These are phyloP conservation scores for Akanthomyces muscarius DNA, from an alignment of 2,329 filamentous ascomycete genomes.

Conservation along the genomic window DNA sequence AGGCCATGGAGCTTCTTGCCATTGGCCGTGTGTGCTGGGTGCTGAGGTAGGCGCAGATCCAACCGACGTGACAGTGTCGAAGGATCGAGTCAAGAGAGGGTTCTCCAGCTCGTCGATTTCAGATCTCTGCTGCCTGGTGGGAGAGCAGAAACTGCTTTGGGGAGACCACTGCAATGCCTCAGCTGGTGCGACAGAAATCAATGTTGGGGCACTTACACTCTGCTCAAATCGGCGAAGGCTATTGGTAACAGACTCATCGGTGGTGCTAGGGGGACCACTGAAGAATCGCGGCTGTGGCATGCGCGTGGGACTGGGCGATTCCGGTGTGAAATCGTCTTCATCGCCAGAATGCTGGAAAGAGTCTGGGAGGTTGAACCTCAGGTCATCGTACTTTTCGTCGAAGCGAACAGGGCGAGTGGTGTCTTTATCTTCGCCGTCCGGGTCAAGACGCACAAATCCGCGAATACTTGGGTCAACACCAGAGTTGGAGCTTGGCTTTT, in stretches of 20 bases:
- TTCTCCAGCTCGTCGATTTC: constrained; percentile 8
- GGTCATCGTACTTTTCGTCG: constrained; percentile 31
- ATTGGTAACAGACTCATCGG: constrained; percentile 13
- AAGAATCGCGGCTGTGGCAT: neutral
- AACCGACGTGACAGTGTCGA: constrained; percentile 6
- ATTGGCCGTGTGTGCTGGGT: neutral
- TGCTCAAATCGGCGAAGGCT: constrained; percentile 6
- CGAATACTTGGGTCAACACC: constrained; percentile 27
- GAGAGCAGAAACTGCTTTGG: constrained; percentile 9
- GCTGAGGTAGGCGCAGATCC: constrained; percentile 8
- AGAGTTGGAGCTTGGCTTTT: constrained; percentile 24
- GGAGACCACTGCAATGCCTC: constrained; percentile 9
- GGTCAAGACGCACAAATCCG: constrained; percentile 30
- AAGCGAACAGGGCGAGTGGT: constrained; percentile 30
- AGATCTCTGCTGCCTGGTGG: constrained; percentile 1
- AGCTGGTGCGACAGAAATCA: neutral
- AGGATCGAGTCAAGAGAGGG: constrained; percentile 11
- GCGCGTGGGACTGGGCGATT: neutral
- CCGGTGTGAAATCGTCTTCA: constrained; percentile 5
- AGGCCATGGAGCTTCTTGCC: neutral
- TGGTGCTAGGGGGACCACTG: neutral
- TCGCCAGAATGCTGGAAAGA: constrained; percentile 15
- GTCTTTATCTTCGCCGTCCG: constrained; percentile 24
- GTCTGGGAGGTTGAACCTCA: constrained; percentile 30
- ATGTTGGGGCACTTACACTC: neutral